These are phyloP conservation scores for Amanita fuliginea DNA, from an alignment of 768 basidiomycete species.

Conservation along the genomic window DNA sequence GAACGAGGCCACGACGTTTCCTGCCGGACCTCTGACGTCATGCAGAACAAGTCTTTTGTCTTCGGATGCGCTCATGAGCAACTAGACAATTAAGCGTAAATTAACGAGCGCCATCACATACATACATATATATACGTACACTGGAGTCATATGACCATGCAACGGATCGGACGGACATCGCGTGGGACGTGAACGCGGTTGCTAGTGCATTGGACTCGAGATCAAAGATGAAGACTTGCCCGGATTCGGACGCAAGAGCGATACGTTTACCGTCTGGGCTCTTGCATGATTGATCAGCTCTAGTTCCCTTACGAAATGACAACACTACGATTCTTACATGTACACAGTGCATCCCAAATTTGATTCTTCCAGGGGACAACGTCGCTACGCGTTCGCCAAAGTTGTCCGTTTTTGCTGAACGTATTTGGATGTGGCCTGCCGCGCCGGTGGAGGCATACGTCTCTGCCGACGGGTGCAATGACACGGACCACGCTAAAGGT, in stretches of 20 bases:
- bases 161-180: slow-evolving; percentile 79
- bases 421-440: slow-evolving; percentile 61
- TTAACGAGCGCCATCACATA: background rate
- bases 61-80: slow-evolving; percentile 84
- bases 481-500: slow-evolving; percentile 71
- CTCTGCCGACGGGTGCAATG: slow-evolving; percentile 62
- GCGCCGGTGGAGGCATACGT: slow-evolving; percentile 68
- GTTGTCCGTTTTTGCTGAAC: slow-evolving; percentile 53
- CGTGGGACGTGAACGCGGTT: slow-evolving; percentile 76
- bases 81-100: slow-evolving; percentile 26
- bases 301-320: background rate
- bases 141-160: slow-evolving; percentile 87
- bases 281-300: slow-evolving; percentile 25
- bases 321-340: slow-evolving; percentile 36
- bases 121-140: slow-evolving; percentile 32
- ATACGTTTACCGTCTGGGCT: slow-evolving; percentile 81
- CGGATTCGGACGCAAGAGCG: slow-evolving; percentile 75
- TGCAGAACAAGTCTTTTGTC: slow-evolving; percentile 87
- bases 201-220: slow-evolving; percentile 53
- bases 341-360: slow-evolving; percentile 67
- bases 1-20: slow-evolving; percentile 77
- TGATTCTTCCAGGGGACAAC: slow-evolving; percentile 56
- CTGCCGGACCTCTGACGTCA: slow-evolving; percentile 71
- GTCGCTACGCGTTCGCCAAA: slow-evolving; percentile 56
- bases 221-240: slow-evolving; percentile 86